A percentile compares a stretch with the other conserved stretches of the same genome.
Evolutionary conservation across 257 asterid species (phyloP).

Genomic region (Asclepias syriaca): DNA sequence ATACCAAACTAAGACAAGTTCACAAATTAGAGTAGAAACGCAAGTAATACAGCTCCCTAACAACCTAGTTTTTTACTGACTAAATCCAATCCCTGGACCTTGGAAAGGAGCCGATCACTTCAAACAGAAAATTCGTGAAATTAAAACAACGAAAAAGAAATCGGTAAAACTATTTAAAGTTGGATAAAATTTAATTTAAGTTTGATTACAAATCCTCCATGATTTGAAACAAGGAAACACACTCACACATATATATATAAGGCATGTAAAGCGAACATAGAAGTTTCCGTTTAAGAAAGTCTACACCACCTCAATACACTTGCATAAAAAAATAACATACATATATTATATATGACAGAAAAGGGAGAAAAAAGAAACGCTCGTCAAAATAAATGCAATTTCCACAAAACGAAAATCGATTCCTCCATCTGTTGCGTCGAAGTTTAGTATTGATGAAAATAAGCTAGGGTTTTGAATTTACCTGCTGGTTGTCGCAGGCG

Average conservation of each 20-base stretch:
- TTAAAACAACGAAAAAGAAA: not conserved
- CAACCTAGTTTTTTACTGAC: not conserved
- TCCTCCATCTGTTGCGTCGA: not conserved
- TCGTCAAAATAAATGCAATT: not conserved
- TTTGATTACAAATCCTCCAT: not conserved
- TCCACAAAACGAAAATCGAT: not conserved
- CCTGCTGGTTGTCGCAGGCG: not conserved
- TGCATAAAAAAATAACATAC: not conserved
- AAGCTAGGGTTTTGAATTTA: constrained; percentile 1
- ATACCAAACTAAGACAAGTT: not conserved
- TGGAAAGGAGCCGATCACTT: not conserved
- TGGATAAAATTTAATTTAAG: not conserved
- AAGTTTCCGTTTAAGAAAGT: not conserved
- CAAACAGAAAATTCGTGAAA: constrained; percentile 2
- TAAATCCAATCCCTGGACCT: not conserved
- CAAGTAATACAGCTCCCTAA: not conserved
- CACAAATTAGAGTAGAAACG: not conserved
- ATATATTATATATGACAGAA: not conserved
- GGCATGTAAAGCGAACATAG: not conserved
- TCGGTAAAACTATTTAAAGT: not conserved
- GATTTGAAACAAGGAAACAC: not conserved
- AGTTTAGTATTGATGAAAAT: not conserved
- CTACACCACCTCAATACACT: not conserved
- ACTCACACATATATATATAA: not conserved
- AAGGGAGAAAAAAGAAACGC: not conserved